These are phyloP conservation scores for Marasmius tenuissimus DNA, from an alignment of 1,284 basidiomycete genomes.

Conservation along the genomic window DNA sequence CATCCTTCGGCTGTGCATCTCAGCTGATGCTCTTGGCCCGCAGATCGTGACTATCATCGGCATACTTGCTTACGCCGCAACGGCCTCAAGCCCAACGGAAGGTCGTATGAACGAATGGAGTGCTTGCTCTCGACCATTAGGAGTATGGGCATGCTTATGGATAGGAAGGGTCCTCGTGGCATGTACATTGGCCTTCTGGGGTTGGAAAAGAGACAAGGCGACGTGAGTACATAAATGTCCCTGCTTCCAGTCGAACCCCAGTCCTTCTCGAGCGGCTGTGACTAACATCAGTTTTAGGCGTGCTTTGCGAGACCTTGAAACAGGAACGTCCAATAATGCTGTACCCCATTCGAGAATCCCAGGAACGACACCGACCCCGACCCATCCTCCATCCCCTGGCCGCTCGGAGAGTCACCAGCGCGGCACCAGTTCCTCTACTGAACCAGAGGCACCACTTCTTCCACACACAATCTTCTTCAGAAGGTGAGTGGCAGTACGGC, in stretches of 20 bases:
- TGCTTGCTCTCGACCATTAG: conserved; percentile 67
- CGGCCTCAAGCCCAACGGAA: conserved; percentile 48
- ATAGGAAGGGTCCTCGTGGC: conserved; percentile 55
- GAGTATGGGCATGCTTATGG: conserved; percentile 74
- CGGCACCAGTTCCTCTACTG: background rate
- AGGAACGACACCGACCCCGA: background rate
- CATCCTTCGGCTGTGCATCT: background rate
- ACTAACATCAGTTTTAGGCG: background rate
- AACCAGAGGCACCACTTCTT: conserved; percentile 8
- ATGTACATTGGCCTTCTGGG: conserved; percentile 57
- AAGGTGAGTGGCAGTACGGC: conserved; percentile 33
- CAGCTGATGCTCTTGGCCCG: background rate
- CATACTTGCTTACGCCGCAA: conserved; percentile 51
- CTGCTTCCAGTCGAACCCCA: background rate
- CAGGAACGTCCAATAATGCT: background rate
- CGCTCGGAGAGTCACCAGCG: background rate
- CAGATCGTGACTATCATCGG: conserved; percentile 57
- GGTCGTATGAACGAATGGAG: conserved; percentile 54
- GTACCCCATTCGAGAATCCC: background rate
- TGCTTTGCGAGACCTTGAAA: conserved; percentile 5
- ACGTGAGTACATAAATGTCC: conserved; percentile 30
- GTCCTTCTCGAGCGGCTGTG: background rate
- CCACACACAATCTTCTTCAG: conserved; percentile 32
- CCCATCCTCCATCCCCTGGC: background rate
- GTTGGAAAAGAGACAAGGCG: conserved; percentile 49